phyloP scores from a whole-genome alignment of 108 stramenopile species.

The Cyclotella baltica region DNA sequence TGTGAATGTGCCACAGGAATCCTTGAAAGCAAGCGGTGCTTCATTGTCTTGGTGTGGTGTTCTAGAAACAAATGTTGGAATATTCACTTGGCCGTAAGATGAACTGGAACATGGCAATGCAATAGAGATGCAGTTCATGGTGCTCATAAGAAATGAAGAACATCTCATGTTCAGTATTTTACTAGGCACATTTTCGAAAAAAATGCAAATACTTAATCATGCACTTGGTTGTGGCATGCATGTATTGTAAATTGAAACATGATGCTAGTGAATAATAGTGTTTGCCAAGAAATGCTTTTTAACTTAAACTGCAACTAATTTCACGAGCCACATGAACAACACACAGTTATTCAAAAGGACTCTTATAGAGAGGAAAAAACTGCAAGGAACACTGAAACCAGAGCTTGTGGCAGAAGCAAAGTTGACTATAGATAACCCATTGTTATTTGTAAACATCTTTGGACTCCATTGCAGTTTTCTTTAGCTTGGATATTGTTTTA shows the following conservation, averaged over 20 bases:
- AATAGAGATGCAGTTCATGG: neutral
- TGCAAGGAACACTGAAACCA: too few relatives aligned
- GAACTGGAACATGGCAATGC: neutral
- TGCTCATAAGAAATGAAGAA: neutral
- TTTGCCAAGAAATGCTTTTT: neutral
- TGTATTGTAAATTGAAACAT: too few relatives aligned
- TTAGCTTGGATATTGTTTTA: neutral
- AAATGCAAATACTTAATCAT: too few relatives aligned
- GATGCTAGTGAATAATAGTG: neutral
- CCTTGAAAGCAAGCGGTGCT: conserved; percentile 1
- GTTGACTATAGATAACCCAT: neutral
- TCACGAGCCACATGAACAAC: too few relatives aligned
- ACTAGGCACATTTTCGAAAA: too few relatives aligned
- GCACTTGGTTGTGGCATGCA: too few relatives aligned
- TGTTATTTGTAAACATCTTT: neutral
- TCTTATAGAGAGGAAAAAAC: too few relatives aligned
- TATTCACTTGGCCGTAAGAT: neutral
- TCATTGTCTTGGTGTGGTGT: conserved; percentile 11
- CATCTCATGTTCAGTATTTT: too few relatives aligned
- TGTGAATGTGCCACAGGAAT: conserved; percentile 13
- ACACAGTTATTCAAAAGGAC: too few relatives aligned
- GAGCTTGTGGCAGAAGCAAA: neutral
- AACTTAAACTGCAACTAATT: too few relatives aligned
- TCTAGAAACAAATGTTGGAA: neutral
- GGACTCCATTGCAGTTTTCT: neutral